Conservation (phyloP, 345 rosid species). For the Bretschneidera sinensis region DNA sequence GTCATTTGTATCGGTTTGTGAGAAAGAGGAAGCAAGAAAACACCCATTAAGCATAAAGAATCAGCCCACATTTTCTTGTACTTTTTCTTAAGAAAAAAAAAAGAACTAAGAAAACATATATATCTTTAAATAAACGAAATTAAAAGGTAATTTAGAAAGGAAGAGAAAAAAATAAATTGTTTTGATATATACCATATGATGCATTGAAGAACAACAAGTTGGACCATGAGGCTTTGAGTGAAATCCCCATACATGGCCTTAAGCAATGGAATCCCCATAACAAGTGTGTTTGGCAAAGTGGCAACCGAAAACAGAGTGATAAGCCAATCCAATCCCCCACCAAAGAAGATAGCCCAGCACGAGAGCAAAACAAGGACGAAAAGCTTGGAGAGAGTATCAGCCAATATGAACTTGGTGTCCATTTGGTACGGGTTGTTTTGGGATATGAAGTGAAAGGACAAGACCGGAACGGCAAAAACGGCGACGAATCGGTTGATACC, state of each 20-base stretch:
- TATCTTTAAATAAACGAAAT: not conserved
- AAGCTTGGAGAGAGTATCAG: slow-evolving; percentile 40
- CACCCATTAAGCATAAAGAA: too few species aligned
- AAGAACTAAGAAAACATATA: too few species aligned
- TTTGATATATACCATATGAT: slow-evolving; percentile 31
- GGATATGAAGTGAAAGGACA: slow-evolving; percentile 51
- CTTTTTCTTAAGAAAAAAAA: too few species aligned
- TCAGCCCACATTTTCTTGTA: not conserved
- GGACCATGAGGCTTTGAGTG: slow-evolving; percentile 51
- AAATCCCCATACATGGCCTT: slow-evolving; percentile 50
- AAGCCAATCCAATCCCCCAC: slow-evolving; percentile 42
- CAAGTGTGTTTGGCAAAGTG: slow-evolving; percentile 51
- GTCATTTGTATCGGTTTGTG: too few species aligned
- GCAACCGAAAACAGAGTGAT: slow-evolving; percentile 48
- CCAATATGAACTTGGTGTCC: slow-evolving; percentile 45
- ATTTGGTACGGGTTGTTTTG: slow-evolving; percentile 45
- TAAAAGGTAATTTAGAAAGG: too few species aligned
- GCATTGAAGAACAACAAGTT: slow-evolving; percentile 48
- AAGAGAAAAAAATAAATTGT: not conserved
- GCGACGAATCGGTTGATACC: slow-evolving; percentile 52
- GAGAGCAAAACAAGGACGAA: slow-evolving; percentile 28
- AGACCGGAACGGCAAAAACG: slow-evolving; percentile 43
- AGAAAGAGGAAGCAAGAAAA: too few species aligned
- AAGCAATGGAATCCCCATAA: slow-evolving; percentile 57
- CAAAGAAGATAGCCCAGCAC: slow-evolving; percentile 22